Conservation (phyloP, 2,329 filamentous ascomycete genomes). For the Cladobotryum protrusum region DNA sequence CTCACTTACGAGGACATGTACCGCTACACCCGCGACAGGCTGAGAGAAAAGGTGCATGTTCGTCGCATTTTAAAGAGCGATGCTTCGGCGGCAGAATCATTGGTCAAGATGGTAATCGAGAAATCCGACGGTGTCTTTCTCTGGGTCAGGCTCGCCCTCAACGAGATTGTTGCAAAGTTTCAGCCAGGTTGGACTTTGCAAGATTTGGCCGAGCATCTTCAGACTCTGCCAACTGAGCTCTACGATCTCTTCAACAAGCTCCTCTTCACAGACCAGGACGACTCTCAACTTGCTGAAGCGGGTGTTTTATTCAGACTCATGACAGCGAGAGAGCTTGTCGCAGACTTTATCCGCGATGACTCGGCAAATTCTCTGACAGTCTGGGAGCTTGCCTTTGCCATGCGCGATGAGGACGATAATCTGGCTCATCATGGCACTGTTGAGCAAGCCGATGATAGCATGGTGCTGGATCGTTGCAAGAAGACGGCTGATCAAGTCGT, state of each 20-base stretch:
- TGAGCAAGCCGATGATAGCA: conserved; percentile 16
- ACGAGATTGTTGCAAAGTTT: conserved; percentile 20
- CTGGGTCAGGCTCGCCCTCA: conserved; percentile 27
- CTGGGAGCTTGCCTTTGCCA: conserved; percentile 29
- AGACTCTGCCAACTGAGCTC: conserved; percentile 20
- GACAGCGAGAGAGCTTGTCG: conserved; percentile 24
- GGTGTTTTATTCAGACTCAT: conserved; percentile 25
- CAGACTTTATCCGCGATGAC: conserved; percentile 28
- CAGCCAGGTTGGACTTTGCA: neutral
- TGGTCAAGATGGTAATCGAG: conserved; percentile 17
- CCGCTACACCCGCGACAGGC: conserved; percentile 18
- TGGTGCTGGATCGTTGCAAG: conserved; percentile 16
- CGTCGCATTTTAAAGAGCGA: conserved; percentile 11
- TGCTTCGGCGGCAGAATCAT: neutral
- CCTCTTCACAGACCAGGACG: conserved; percentile 22
- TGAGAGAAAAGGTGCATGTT: conserved; percentile 14
- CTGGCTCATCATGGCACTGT: conserved; percentile 13
- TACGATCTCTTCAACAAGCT: conserved; percentile 25
- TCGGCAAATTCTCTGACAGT: conserved; percentile 24
- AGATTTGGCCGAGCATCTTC: conserved; percentile 9
- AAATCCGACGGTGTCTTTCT: conserved; percentile 28
- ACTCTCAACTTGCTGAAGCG: conserved; percentile 15
- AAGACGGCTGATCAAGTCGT: conserved; percentile 12
- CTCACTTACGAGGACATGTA: conserved; percentile 23
- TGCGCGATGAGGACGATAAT: conserved; percentile 14